Evolutionary conservation across 345 rosid species (phyloP).

Genomic region (Aquilaria sinensis): DNA sequence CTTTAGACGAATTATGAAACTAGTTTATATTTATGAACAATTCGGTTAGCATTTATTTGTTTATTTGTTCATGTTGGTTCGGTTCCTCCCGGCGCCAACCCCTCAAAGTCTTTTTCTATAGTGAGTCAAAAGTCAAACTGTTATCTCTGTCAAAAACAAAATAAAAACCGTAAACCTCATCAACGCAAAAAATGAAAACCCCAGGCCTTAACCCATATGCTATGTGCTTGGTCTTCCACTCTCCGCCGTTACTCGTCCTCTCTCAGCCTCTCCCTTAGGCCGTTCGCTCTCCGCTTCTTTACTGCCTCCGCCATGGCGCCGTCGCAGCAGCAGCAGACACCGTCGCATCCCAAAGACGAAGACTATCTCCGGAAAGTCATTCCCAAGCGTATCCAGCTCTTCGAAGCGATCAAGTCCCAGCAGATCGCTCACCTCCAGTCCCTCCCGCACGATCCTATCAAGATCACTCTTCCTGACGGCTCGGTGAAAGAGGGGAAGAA

Average conservation of each 20-base stretch:
- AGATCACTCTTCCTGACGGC: conserved; percentile 68
- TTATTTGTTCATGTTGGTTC: too few relatives aligned
- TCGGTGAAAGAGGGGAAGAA: conserved; percentile 81
- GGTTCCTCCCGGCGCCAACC: too few relatives aligned
- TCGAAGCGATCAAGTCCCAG: conserved; percentile 57
- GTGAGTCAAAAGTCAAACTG: too few relatives aligned
- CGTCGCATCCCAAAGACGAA: conserved; percentile 45
- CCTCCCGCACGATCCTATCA: conserved; percentile 65
- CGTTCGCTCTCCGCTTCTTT: conserved; percentile 20
- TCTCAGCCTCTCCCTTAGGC: conserved; percentile 11
- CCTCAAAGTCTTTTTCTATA: too few relatives aligned
- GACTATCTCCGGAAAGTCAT: conserved; percentile 50
- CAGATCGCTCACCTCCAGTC: conserved; percentile 52
- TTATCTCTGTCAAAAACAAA: too few relatives aligned
- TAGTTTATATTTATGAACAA: too few relatives aligned
- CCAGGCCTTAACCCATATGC: conserved; percentile 16
- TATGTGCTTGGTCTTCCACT: conserved; percentile 21
- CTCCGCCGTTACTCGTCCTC: conserved; percentile 29
- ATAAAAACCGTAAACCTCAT: conserved; percentile 4
- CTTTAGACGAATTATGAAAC: too few relatives aligned
- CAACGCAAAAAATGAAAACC: conserved; percentile 9
- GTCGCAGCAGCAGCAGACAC: conserved; percentile 21
- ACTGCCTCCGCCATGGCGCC: conserved; percentile 42
- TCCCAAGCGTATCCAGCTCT: conserved; percentile 61
- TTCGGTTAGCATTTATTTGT: too few relatives aligned